These are phyloP conservation scores for Leptographium wingfieldii DNA, from an alignment of 2,329 filamentous ascomycete species.

Conservation along the genomic window DNA sequence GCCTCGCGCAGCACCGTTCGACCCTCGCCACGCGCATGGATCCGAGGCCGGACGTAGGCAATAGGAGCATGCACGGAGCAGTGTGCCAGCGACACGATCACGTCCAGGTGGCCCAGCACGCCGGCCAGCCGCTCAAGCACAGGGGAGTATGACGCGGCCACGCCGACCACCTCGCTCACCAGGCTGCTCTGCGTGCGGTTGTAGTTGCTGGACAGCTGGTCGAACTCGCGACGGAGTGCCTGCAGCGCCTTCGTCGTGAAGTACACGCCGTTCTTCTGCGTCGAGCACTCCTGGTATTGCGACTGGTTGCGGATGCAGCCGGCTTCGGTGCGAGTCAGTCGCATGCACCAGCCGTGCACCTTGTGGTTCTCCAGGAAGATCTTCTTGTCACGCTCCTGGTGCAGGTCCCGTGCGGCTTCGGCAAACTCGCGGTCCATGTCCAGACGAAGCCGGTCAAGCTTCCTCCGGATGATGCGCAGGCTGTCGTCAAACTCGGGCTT, in stretches of 20 bases:
- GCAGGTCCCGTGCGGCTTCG: slow-evolving; percentile 65
- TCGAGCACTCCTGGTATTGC: slow-evolving; percentile 86
- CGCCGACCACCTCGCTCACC: slow-evolving; percentile 82
- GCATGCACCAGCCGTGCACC: slow-evolving; percentile 93
- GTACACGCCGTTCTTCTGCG: slow-evolving; percentile 97
- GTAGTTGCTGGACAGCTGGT: slow-evolving; percentile 89
- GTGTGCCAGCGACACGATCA: slow-evolving; percentile 88
- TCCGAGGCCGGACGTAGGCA: slow-evolving; percentile 80
- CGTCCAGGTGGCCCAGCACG: slow-evolving; percentile 84
- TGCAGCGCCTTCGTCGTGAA: slow-evolving; percentile 83
- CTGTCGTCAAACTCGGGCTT: slow-evolving; percentile 95
- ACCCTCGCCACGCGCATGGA: slow-evolving; percentile 77
- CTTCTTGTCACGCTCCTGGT: slow-evolving; percentile 94
- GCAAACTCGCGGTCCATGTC: slow-evolving; percentile 77
- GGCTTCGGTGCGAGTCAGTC: slow-evolving; percentile 81
- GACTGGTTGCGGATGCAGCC: slow-evolving; percentile 86
- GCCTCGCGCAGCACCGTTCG: slow-evolving; percentile 86
- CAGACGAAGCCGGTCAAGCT: slow-evolving; percentile 69
- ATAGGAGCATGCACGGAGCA: slow-evolving; percentile 86
- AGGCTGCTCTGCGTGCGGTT: slow-evolving; percentile 86
- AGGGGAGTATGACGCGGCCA: slow-evolving; percentile 88
- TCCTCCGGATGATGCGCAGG: slow-evolving; percentile 76
- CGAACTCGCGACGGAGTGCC: slow-evolving; percentile 74
- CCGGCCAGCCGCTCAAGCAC: slow-evolving; percentile 81
- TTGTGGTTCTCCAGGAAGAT: slow-evolving; percentile 94